These are phyloP conservation scores for Phytophthora aleatoria DNA, from an alignment of 352 stramenopile genomes.

Conservation along the genomic window DNA sequence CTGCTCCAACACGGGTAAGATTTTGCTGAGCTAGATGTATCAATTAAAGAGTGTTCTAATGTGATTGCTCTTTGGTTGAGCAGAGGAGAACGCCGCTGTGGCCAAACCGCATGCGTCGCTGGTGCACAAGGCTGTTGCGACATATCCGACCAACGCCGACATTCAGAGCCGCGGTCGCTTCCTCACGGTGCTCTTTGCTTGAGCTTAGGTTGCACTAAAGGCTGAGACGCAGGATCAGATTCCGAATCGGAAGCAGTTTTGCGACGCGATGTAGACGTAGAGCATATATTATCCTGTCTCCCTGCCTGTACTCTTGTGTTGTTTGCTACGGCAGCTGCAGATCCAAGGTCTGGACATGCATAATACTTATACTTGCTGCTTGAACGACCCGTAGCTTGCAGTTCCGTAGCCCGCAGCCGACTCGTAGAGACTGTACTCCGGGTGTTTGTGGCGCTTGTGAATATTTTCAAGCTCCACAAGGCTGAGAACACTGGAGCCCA, in stretches of 20 bases:
- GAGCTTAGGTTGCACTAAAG: not conserved
- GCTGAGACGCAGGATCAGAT: conserved; percentile 14
- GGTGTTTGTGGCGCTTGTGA: conserved; percentile 83
- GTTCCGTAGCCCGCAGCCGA: conserved; percentile 43
- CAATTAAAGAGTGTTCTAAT: not conserved
- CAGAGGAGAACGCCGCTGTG: conserved; percentile 64
- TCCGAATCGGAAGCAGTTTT: not conserved
- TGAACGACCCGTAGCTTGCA: conserved; percentile 41
- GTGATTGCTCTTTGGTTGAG: conserved; percentile 1
- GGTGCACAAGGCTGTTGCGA: conserved; percentile 49
- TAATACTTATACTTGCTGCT: conserved; percentile 42
- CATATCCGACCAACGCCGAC: conserved; percentile 55
- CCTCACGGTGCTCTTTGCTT: conserved; percentile 58
- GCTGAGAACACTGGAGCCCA: conserved; percentile 70
- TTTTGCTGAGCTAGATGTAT: not conserved
- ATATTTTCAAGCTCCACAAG: conserved; percentile 78
- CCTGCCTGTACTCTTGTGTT: conserved; percentile 20
- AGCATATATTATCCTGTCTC: conserved; percentile 44
- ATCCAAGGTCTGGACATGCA: conserved; percentile 16
- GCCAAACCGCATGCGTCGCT: conserved; percentile 52
- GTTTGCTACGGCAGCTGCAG: conserved; percentile 24
- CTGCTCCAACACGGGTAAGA: conserved; percentile 75
- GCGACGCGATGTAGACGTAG: conserved; percentile 20
- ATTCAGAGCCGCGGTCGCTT: conserved; percentile 76
- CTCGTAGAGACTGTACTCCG: conserved; percentile 77